A percentile compares a stretch with the other conserved stretches of the same genome.
phyloP scores from a whole-genome alignment of 2,329 filamentous ascomycete genomes.

The Lachnellula occidentalis region DNA sequence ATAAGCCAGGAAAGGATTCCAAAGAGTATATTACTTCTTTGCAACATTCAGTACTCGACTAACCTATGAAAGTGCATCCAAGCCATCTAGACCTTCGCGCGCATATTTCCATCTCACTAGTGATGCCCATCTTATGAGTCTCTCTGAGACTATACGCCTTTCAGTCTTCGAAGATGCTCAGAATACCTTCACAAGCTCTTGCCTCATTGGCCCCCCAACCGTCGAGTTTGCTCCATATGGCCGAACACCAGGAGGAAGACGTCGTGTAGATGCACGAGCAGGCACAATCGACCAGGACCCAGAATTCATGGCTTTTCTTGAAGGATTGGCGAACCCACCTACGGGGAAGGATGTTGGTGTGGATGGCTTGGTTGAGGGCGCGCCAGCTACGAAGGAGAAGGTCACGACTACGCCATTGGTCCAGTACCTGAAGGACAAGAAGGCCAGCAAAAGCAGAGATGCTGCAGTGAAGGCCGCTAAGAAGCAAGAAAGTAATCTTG shows the following conservation, averaged over 20 bases:
- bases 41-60: constrained; percentile 1
- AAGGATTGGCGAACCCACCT: constrained; percentile 70
- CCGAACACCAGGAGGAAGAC: constrained; percentile 70
- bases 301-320: constrained; percentile 90
- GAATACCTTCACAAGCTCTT: constrained; percentile 64
- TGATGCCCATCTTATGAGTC: constrained; percentile 57
- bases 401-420: constrained; percentile 82
- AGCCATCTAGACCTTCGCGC: constrained; percentile 73
- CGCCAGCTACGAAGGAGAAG: constrained; percentile 41
- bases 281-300: constrained; percentile 95
- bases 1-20: constrained; percentile 68
- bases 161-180: constrained; percentile 76
- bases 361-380: constrained; percentile 31
- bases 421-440: constrained; percentile 87
- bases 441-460: constrained; percentile 66
- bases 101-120: constrained; percentile 80
- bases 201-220: constrained; percentile 70
- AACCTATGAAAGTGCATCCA: constrained; percentile 58
- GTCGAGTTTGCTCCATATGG: constrained; percentile 82
- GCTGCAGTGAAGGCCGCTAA: constrained; percentile 46
- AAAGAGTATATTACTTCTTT: constrained; percentile 59
- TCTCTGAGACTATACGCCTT: constrained; percentile 66
- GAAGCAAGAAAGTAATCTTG: constrained; percentile 44
- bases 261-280: constrained; percentile 75
- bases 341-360: constrained; percentile 44